These are phyloP conservation scores for Phytophthora sp. DNA, from an alignment of 352 stramenopile species.

Conservation along the genomic window DNA sequence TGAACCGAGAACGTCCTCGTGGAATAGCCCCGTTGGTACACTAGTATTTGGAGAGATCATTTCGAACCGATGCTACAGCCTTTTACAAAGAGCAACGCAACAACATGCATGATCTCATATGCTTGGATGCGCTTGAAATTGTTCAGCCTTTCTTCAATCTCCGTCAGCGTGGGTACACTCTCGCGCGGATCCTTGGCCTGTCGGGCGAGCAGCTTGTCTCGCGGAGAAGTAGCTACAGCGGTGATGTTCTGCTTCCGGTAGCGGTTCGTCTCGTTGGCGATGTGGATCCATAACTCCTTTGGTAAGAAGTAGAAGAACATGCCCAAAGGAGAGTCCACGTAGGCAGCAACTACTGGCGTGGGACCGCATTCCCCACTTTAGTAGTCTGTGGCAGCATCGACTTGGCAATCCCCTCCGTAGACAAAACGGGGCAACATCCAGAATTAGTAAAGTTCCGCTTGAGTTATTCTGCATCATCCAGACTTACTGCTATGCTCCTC, in stretches of 20 bases:
- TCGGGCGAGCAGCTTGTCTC: neutral
- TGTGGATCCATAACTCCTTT: slow-evolving; percentile 14
- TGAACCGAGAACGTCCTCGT: slow-evolving; percentile 20
- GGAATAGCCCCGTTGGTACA: neutral
- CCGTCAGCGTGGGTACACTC: neutral
- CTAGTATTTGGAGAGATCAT: slow-evolving; percentile 14
- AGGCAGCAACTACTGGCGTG: slow-evolving; percentile 15
- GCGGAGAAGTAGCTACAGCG: neutral
- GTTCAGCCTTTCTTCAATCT: neutral
- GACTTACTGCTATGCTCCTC: neutral
- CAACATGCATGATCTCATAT: slow-evolving; percentile 10
- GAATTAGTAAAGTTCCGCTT: neutral
- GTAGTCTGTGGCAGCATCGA: slow-evolving; percentile 13
- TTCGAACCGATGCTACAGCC: neutral
- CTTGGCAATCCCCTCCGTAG: neutral
- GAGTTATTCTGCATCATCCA: neutral
- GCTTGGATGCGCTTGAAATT: neutral
- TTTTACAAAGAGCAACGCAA: slow-evolving; percentile 4
- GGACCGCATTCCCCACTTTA: slow-evolving; percentile 14
- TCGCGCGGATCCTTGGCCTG: slow-evolving; percentile 12
- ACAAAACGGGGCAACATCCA: slow-evolving; percentile 1
- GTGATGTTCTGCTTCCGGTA: slow-evolving; percentile 15
- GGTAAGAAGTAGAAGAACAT: slow-evolving; percentile 28
- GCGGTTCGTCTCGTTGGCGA: slow-evolving; percentile 21
- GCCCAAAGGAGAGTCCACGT: slow-evolving; percentile 8